Percentiles rank a stretch among this genome's conserved stretches.
These are phyloP conservation scores for Penicillium cinerascens DNA, from an alignment of 495 filamentous ascomycete genomes.

Conservation along the genomic window DNA sequence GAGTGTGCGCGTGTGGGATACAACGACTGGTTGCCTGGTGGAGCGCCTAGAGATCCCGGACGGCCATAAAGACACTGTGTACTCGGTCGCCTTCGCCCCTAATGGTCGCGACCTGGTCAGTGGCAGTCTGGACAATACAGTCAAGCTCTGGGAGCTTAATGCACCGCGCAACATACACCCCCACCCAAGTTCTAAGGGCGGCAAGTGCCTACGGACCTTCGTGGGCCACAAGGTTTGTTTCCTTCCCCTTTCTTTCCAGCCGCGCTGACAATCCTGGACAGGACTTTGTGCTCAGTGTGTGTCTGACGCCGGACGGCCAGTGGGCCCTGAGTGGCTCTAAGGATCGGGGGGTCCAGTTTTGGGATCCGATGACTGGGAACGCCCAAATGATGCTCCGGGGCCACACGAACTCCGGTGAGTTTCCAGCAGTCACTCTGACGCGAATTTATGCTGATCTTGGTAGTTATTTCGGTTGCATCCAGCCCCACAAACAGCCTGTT, in stretches of 20 bases:
- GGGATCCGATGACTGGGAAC: slow-evolving; percentile 82
- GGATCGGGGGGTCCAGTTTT: slow-evolving; percentile 89
- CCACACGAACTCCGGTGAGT: slow-evolving; percentile 78
- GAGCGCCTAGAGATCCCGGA: slow-evolving; percentile 82
- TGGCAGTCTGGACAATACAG: slow-evolving; percentile 88
- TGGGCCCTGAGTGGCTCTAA: slow-evolving; percentile 93
- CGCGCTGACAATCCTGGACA: slow-evolving; percentile 29
- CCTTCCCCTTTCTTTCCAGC: neutral
- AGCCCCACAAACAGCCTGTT: slow-evolving; percentile 76
- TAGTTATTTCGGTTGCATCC: slow-evolving; percentile 84
- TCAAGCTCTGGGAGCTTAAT: slow-evolving; percentile 90
- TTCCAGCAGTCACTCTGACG: neutral
- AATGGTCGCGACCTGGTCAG: slow-evolving; percentile 84
- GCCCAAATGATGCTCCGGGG: slow-evolving; percentile 92
- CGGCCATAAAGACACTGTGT: slow-evolving; percentile 87
- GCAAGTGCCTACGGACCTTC: slow-evolving; percentile 82
- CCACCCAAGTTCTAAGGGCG: slow-evolving; percentile 63
- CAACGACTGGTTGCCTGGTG: slow-evolving; percentile 69
- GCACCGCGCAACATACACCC: slow-evolving; percentile 61
- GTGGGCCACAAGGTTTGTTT: slow-evolving; percentile 80
- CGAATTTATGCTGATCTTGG: slow-evolving; percentile 7
- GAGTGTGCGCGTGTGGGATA: slow-evolving; percentile 88
- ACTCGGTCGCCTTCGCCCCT: slow-evolving; percentile 85
- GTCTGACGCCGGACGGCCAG: slow-evolving; percentile 78
- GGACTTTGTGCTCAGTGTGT: slow-evolving; percentile 90